Evolutionary conservation across 495 filamentous ascomycete species (phyloP).

Genomic region (Friedmanniomyces simplex): DNA sequence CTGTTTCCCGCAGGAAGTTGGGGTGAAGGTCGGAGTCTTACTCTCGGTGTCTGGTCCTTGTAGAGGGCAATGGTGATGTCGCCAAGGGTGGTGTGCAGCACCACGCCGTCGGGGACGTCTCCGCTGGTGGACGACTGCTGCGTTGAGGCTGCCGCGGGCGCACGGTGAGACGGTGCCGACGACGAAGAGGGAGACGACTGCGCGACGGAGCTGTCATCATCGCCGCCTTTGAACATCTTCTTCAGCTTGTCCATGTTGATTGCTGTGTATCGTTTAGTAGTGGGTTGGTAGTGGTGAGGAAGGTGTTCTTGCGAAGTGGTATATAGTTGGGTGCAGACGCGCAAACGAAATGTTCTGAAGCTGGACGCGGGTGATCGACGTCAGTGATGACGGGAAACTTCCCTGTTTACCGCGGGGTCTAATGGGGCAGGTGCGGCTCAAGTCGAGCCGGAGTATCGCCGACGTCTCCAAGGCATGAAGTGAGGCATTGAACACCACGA

Average conservation of each 20-base stretch:
- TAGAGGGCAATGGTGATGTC: constrained; percentile 15
- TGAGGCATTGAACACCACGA: too few species aligned
- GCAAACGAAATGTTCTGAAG: neutral
- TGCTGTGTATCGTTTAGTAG: neutral
- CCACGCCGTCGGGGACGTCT: constrained; percentile 1
- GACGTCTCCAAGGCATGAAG: too few species aligned
- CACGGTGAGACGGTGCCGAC: neutral
- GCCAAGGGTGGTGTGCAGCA: constrained; percentile 6
- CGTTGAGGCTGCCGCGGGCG: neutral
- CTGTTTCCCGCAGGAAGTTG: neutral
- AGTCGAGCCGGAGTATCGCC: neutral
- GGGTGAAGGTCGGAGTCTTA: neutral
- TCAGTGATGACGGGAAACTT: neutral
- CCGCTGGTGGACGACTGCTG: neutral
- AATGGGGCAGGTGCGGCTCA: neutral
- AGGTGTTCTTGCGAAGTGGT: neutral
- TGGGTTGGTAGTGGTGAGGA: neutral
- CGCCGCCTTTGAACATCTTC: constrained; percentile 6
- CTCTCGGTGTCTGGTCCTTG: constrained; percentile 14
- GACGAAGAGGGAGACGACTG: neutral
- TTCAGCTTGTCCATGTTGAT: constrained; percentile 12
- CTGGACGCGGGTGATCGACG: neutral
- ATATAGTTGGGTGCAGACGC: neutral
- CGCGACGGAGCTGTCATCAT: neutral
- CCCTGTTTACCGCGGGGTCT: neutral